phyloP scores from a whole-genome alignment of 495 filamentous ascomycete species.

The Penicillium coffeae region DNA sequence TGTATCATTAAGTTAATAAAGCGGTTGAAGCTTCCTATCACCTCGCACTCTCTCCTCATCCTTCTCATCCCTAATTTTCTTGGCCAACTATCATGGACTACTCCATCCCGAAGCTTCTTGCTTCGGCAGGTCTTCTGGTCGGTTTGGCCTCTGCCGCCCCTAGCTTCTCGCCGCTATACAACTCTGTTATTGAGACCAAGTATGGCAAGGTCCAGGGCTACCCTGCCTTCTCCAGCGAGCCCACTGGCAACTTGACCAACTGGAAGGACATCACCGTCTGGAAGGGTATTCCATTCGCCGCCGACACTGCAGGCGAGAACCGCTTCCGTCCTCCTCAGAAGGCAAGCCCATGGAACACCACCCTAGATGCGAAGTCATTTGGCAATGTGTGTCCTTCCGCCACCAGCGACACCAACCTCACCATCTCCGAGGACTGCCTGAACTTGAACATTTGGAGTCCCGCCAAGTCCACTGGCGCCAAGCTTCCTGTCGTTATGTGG shows the following conservation, averaged over 20 bases:
- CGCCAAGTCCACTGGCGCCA: not conserved
- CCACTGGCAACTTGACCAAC: not conserved
- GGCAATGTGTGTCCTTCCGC: not conserved
- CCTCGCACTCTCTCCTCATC: not conserved
- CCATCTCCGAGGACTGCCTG: not conserved
- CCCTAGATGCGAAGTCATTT: not conserved
- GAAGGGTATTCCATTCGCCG: constrained; percentile 3
- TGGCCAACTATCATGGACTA: not conserved
- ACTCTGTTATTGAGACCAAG: too few species aligned
- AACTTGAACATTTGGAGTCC: not conserved
- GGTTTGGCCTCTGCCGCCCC: too few species aligned
- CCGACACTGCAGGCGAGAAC: not conserved
- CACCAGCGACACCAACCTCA: constrained; percentile 1
- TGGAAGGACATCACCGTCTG: constrained; percentile 2
- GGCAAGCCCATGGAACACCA: not conserved
- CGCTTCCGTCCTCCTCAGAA: not conserved
- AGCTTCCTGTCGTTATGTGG: constrained; percentile 1
- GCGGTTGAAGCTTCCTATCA: not conserved
- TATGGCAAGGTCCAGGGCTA: not conserved
- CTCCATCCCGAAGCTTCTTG: not conserved
- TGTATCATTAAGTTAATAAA: not conserved
- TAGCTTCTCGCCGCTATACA: not conserved
- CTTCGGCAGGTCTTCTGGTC: not conserved
- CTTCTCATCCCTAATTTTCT: not conserved
- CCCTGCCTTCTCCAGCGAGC: not conserved